Conservation (phyloP, 305 asterid species). For the Fraxinus latifolia region DNA sequence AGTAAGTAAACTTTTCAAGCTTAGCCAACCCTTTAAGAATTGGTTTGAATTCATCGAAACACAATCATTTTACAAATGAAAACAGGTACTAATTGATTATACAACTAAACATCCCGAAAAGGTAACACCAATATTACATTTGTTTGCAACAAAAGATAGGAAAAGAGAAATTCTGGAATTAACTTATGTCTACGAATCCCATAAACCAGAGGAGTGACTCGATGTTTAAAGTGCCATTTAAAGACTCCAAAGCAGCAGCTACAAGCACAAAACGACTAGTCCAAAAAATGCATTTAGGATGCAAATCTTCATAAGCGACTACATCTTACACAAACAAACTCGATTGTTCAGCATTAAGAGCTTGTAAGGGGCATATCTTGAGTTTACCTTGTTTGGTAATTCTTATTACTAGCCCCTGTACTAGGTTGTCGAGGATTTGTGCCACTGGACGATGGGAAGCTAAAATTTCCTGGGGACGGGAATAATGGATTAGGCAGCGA, state of each 20-base stretch:
- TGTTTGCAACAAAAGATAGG: neutral
- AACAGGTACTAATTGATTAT: neutral
- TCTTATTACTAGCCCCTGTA: slow-evolving; percentile 35
- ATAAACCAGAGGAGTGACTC: neutral
- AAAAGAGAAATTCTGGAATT: neutral
- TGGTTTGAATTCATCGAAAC: slow-evolving; percentile 1
- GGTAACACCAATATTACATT: neutral
- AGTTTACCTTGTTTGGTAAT: slow-evolving; percentile 30
- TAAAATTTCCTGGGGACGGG: slow-evolving; percentile 28
- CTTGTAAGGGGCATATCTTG: neutral
- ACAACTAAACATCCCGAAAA: neutral
- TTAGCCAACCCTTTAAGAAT: neutral
- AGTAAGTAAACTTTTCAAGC: neutral
- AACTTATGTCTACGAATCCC: neutral
- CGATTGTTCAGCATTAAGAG: neutral
- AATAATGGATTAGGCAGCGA: slow-evolving; percentile 24
- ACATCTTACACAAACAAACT: neutral
- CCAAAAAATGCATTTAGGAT: slow-evolving; percentile 17
- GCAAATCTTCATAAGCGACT: neutral
- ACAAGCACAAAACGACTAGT: slow-evolving; percentile 5
- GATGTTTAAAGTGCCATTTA: neutral
- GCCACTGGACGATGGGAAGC: slow-evolving; percentile 28
- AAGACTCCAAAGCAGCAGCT: neutral
- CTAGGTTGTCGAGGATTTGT: slow-evolving; percentile 31
- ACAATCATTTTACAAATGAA: neutral